Evolutionary conservation across 225 moss, liverwort and hornwort species (phyloP).

Genomic region (Pseudoscleropodium purum): DNA sequence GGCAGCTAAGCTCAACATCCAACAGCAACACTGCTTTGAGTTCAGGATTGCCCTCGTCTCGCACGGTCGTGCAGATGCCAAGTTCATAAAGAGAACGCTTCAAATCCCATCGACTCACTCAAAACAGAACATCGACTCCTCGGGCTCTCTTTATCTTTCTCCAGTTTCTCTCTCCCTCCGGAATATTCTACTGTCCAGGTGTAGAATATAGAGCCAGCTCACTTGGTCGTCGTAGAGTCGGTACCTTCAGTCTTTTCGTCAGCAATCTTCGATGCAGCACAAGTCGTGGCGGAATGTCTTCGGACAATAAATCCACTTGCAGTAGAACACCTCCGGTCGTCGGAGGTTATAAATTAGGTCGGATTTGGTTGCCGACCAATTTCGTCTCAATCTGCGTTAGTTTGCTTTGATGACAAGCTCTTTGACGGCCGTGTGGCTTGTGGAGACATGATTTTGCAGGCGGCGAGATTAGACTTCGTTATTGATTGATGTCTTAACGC

Average conservation of each 20-base stretch:
- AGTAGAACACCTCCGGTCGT: not conserved
- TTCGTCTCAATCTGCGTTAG: not conserved
- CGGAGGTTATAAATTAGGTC: not conserved
- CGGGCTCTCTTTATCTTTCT: not conserved
- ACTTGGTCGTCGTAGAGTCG: not conserved
- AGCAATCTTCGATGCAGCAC: not conserved
- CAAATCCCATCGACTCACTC: not conserved
- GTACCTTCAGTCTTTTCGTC: not conserved
- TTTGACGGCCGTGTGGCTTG: not conserved
- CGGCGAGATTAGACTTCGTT: not conserved
- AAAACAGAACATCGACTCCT: not conserved
- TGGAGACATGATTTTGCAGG: not conserved
- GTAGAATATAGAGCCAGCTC: slow-evolving; percentile 2
- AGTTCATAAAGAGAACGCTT: not conserved
- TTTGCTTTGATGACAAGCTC: not conserved
- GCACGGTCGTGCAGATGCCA: not conserved
- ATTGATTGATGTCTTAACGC: not conserved
- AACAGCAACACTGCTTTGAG: not conserved
- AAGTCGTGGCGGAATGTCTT: not conserved
- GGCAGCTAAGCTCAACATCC: not conserved
- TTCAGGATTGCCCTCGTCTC: not conserved
- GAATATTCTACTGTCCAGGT: slow-evolving; percentile 14
- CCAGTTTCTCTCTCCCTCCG: not conserved
- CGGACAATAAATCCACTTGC: not conserved
- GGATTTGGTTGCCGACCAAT: not conserved